Evolutionary conservation across 2,329 filamentous ascomycete genomes (phyloP), one percentile per base, ranked within the genome.

Genomic region (Cladorrhinum sp.): DNA sequence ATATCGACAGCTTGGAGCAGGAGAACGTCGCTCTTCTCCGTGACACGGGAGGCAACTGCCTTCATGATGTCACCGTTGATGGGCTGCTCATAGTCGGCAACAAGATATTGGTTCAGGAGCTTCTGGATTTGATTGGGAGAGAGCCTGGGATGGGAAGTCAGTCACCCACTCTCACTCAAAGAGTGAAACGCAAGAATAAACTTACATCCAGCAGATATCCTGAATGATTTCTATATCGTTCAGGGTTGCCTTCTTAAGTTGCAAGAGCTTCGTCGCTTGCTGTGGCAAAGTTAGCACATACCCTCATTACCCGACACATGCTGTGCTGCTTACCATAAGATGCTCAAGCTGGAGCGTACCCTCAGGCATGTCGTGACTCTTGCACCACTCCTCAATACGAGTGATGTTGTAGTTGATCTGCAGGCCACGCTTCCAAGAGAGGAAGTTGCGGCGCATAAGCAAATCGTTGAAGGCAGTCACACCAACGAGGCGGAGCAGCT

Each of bases 351-450:
- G 94, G 57, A 99, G 83, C 28, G 94, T 99, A 59, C 95, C 95
- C 77, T 99, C 94, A 1, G 95, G 95, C 94, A 99, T 98, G 70
- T 98, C 95, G 75, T 99, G 96, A 72, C 93, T 96, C 86, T 99
- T 99, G 80, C 95, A 99, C 95, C 95, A 99, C 78, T 99, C 95
- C 76, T 99, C 95, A 65, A 99, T 99, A 61, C 95, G 87, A 23
- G 95, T 99, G 75, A 99, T 99, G 79, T 99, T 99, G 82, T 99
- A 99, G 80, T 99, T 99, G 80, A 99, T 99, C 77, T 99, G 95
- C 58, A 99, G 85, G 69, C 95, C 95, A 75, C 95, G 92, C 82
- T 99, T 99, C 95, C 95, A 99, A 0, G 93, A 97, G 61, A 99
- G 85, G 85, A 99, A 99, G 77, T 98, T 98, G 69, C 95, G 86